Evolutionary conservation across 768 basidiomycete species (phyloP).

Genomic region (Tulasnella sp.): DNA sequence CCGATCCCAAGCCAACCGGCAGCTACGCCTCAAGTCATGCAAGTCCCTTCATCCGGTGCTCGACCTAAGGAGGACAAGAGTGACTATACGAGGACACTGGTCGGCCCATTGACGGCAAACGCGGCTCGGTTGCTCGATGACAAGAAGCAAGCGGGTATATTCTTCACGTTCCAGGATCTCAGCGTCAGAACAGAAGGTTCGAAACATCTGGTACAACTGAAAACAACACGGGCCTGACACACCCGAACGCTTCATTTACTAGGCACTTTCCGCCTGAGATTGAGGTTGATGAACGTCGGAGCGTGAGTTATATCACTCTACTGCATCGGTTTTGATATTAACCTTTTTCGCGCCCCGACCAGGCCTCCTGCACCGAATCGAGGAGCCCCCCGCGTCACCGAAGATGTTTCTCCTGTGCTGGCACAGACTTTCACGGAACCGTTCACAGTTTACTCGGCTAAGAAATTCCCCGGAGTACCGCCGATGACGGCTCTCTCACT

Average conservation of each 20-base stretch:
- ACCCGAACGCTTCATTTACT: constrained; percentile 15
- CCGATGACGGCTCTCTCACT: constrained; percentile 80
- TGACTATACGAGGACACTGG: constrained; percentile 45
- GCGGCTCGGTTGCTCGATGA: constrained; percentile 82
- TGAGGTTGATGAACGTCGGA: constrained; percentile 87
- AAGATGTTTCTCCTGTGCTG: constrained; percentile 63
- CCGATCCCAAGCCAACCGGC: constrained; percentile 11
- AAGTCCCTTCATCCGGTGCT: background rate
- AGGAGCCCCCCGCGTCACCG: constrained; percentile 59
- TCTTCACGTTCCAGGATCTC: constrained; percentile 92
- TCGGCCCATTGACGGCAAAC: constrained; percentile 83
- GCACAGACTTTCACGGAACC: constrained; percentile 79
- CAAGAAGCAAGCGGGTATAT: constrained; percentile 80
- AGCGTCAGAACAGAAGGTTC: constrained; percentile 89
- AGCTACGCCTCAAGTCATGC: constrained; percentile 9
- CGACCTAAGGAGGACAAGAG: background rate
- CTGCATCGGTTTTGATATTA: background rate
- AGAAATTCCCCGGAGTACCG: constrained; percentile 92
- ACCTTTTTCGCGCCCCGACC: constrained; percentile 26
- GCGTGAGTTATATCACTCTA: constrained; percentile 57
- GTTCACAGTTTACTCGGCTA: constrained; percentile 87
- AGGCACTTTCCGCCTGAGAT: constrained; percentile 82
- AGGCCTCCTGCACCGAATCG: constrained; percentile 72
- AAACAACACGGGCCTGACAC: background rate
- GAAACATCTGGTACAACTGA: background rate